phyloP scores from a whole-genome alignment of 495 filamentous ascomycete genomes.

The Penicillium steckii region DNA sequence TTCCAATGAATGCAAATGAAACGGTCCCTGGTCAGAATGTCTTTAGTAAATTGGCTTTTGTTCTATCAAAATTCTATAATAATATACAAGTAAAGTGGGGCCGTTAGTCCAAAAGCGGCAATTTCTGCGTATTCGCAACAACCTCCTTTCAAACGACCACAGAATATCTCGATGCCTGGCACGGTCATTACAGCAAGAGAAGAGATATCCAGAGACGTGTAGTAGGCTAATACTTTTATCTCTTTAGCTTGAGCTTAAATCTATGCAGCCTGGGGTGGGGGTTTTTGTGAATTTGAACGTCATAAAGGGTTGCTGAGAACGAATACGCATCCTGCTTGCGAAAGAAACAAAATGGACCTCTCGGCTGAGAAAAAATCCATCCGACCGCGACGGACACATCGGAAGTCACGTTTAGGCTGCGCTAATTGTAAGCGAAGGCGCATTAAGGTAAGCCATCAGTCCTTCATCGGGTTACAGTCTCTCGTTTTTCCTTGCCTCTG shows the following conservation, averaged over 20 bases:
- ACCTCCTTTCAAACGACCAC: neutral
- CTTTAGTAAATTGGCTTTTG: too few relatives aligned
- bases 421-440: constrained; percentile 33
- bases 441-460: constrained; percentile 36
- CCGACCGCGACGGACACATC: constrained; percentile 27
- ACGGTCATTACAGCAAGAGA: neutral
- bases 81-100: neutral
- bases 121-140: constrained; percentile 17
- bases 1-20: too few relatives aligned
- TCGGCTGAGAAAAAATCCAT: neutral
- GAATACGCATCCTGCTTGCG: constrained; percentile 10
- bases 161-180: neutral
- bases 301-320: constrained; percentile 10
- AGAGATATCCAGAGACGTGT: too few relatives aligned
- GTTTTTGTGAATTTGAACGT: neutral
- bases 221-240: neutral
- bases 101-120: constrained; percentile 2
- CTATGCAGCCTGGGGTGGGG: neutral
- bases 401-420: constrained; percentile 35
- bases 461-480: neutral
- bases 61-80: too few relatives aligned
- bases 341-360: constrained; percentile 6
- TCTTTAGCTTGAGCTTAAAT: neutral
- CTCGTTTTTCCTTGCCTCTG: neutral
- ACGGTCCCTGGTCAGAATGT: too few relatives aligned